Evolutionary conservation across 768 basidiomycete genomes (phyloP).

Genomic region (Agaricus bisporus): DNA sequence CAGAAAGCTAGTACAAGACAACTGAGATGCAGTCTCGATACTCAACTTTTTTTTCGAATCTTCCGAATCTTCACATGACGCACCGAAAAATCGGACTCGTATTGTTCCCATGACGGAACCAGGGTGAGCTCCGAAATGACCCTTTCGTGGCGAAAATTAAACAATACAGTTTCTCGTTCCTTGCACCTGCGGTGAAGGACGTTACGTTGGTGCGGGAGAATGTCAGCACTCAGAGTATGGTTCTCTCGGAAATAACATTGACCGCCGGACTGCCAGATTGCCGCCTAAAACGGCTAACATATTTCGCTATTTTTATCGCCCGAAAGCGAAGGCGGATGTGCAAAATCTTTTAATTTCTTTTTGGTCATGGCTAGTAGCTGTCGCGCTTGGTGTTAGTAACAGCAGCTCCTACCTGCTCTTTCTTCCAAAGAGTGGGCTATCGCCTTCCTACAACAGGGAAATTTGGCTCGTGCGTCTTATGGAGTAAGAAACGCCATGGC

Average conservation of each 20-base stretch:
- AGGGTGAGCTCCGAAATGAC: background rate
- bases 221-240: background rate
- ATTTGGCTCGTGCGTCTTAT: too few relatives aligned
- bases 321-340: background rate
- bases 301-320: background rate
- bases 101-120: slow-evolving; percentile 4
- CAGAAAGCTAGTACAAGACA: too few relatives aligned
- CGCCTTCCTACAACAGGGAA: too few relatives aligned
- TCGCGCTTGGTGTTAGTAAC: background rate
- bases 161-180: background rate
- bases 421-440: too few relatives aligned
- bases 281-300: background rate
- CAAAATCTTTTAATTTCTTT: too few relatives aligned
- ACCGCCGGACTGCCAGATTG: slow-evolving; percentile 8
- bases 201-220: slow-evolving; percentile 1
- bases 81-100: slow-evolving; percentile 1
- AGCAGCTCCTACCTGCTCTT: too few relatives aligned
- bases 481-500: too few relatives aligned
- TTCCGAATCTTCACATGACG: too few relatives aligned
- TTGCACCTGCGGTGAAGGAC: slow-evolving; percentile 1
- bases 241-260: slow-evolving; percentile 6
- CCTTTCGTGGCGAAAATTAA: slow-evolving; percentile 1
- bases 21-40: too few relatives aligned
- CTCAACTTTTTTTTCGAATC: too few relatives aligned
- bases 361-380: background rate